phyloP scores from a whole-genome alignment of 129 eudicot species.

The Flaveria ramosissima region DNA sequence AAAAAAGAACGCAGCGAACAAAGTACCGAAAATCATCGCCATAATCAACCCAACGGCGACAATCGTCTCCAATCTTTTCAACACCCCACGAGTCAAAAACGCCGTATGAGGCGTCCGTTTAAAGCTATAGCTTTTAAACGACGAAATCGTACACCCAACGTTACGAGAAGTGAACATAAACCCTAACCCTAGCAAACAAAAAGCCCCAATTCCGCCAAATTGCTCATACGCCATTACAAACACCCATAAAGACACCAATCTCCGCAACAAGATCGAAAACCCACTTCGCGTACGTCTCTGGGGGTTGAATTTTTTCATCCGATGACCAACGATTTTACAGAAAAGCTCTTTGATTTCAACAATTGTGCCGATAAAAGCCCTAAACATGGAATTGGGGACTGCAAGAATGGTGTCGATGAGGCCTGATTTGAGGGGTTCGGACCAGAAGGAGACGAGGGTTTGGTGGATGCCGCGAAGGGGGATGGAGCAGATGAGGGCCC shows the following conservation, averaged over 20 bases:
- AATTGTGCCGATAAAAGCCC: conserved; percentile 70
- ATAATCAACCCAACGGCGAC: conserved; percentile 80
- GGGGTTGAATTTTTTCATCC: conserved; percentile 13
- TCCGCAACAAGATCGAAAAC: conserved; percentile 57
- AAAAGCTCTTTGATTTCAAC: conserved; percentile 53
- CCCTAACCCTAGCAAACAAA: conserved; percentile 51
- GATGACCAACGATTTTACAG: conserved; percentile 38
- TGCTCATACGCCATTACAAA: conserved; percentile 80
- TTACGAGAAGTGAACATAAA: conserved; percentile 57
- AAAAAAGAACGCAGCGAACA: conserved; percentile 56
- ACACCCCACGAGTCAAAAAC: conserved; percentile 62
- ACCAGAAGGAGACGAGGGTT: conserved; percentile 77
- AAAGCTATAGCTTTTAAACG: conserved; percentile 69
- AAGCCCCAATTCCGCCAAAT: conserved; percentile 61
- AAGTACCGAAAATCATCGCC: conserved; percentile 62
- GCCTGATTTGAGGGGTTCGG: conserved; percentile 68
- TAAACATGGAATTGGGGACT: conserved; percentile 59
- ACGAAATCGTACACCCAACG: conserved; percentile 59
- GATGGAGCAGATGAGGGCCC: conserved; percentile 95
- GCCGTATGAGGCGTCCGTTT: conserved; percentile 43
- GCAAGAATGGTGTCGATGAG: conserved; percentile 72
- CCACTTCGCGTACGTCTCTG: conserved; percentile 39
- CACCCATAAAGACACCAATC: conserved; percentile 72
- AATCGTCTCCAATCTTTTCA: conserved; percentile 69
- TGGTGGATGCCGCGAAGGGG: conserved; percentile 82